Evolutionary conservation across 352 stramenopile genomes (phyloP).

Genomic region (Phytophthora parvispora): DNA sequence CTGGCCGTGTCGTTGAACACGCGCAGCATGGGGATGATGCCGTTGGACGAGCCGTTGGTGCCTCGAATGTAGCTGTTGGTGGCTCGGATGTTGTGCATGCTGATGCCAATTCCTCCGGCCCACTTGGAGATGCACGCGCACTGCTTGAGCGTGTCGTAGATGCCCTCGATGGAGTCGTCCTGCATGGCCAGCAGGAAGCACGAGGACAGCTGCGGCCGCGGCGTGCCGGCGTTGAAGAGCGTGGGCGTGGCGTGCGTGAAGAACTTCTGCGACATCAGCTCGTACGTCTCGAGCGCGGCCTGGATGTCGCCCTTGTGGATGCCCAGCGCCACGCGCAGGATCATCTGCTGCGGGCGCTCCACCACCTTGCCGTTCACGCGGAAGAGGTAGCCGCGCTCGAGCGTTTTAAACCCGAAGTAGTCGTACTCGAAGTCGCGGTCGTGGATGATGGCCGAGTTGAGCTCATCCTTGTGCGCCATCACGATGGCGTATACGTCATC

Average conservation of each 20-base stretch:
- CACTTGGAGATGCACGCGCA: conserved; percentile 99
- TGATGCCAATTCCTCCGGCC: conserved; percentile 98
- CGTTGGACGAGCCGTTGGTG: conserved; percentile 99
- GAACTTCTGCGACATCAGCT: conserved; percentile 97
- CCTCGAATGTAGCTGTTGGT: conserved; percentile 98
- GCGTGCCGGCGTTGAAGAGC: conserved; percentile 99
- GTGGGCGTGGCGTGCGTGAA: conserved; percentile 99
- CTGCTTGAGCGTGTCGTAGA: conserved; percentile 99
- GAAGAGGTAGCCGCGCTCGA: conserved; percentile 98
- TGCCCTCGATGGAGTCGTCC: conserved; percentile 99
- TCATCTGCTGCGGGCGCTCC: conserved; percentile 99
- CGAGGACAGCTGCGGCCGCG: conserved; percentile 98
- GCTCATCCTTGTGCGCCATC: conserved; percentile 95
- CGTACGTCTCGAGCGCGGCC: conserved; percentile 97
- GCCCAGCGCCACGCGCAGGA: conserved; percentile 98
- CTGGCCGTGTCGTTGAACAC: conserved; percentile 99
- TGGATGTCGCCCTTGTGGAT: conserved; percentile 98
- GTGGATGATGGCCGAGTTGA: conserved; percentile 98
- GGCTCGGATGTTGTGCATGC: conserved; percentile 98
- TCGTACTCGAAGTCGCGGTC: conserved; percentile 99
- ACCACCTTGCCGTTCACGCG: conserved; percentile 96
- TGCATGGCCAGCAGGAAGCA: conserved; percentile 99
- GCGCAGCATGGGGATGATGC: conserved; percentile 99
- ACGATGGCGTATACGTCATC: conserved; percentile 97
- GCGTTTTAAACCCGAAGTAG: conserved; percentile 99